Conservation (phyloP, 2,329 filamentous ascomycete species). For the Verticillium albo-atrum region DNA sequence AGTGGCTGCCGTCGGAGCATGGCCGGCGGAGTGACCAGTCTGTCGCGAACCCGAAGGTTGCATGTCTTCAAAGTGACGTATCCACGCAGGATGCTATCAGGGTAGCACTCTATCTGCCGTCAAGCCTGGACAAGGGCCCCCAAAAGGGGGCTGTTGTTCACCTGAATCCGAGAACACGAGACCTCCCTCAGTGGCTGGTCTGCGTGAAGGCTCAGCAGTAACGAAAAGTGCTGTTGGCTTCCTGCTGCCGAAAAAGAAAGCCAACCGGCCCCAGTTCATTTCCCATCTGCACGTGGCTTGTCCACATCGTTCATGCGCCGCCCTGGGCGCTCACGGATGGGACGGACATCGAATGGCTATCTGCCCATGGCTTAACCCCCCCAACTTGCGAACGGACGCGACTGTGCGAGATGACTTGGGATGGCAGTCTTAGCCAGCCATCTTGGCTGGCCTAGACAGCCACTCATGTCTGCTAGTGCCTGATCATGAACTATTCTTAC, state of each 20-base stretch:
- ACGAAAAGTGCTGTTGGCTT: conserved; percentile 10
- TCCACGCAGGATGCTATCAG: background rate
- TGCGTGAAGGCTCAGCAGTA: background rate
- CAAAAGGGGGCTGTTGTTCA: conserved; percentile 2
- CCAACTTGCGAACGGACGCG: background rate
- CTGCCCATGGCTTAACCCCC: background rate
- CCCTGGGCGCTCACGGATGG: background rate
- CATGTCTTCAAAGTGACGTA: background rate
- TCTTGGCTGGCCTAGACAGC: background rate
- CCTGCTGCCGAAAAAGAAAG: conserved; percentile 16
- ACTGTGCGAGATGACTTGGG: background rate
- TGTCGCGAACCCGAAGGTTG: background rate
- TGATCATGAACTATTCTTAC: background rate
- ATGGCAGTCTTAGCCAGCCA: background rate
- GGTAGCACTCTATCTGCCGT: background rate
- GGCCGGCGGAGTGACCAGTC: background rate
- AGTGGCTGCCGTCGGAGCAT: background rate
- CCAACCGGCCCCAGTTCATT: background rate
- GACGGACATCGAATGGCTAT: background rate
- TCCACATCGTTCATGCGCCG: background rate
- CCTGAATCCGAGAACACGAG: conserved; percentile 17
- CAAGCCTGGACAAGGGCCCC: background rate
- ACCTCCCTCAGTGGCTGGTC: background rate
- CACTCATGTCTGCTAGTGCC: background rate
- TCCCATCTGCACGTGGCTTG: background rate